phyloP scores from a whole-genome alignment of 805 yeast genomes.

The Metschnikowia cubensis region DNA sequence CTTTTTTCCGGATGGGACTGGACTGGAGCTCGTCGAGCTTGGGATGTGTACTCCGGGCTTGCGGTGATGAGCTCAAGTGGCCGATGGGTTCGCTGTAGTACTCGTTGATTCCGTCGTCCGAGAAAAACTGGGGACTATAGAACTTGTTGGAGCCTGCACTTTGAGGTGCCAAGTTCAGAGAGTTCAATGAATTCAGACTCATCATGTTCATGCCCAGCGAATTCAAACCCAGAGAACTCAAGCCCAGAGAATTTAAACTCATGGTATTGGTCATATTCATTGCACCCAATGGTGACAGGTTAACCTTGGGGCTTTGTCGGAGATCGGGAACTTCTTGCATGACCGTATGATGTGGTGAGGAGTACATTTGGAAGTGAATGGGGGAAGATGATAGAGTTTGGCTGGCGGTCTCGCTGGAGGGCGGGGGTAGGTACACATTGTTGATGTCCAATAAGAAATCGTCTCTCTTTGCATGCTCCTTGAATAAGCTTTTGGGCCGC shows the following conservation, averaged over 20 bases:
- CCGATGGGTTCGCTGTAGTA: slow-evolving; percentile 13
- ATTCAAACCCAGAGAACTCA: background rate
- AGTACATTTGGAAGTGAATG: slow-evolving; percentile 10
- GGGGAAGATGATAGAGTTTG: slow-evolving; percentile 28
- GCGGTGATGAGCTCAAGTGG: slow-evolving; percentile 22
- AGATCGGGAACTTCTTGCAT: background rate
- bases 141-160: slow-evolving; percentile 21
- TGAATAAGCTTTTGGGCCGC: background rate
- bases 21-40: slow-evolving; percentile 15
- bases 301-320: background rate
- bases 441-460: slow-evolving; percentile 9
- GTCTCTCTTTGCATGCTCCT: background rate
- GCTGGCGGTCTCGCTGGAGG: slow-evolving; percentile 26
- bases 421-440: slow-evolving; percentile 35
- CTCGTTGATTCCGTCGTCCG: slow-evolving; percentile 22
- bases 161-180: too few relatives aligned
- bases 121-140: slow-evolving; percentile 39
- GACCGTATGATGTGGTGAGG: slow-evolving; percentile 25
- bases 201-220: background rate
- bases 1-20: slow-evolving; percentile 27
- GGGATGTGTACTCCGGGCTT: background rate
- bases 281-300: slow-evolving; percentile 12
- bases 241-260: background rate
- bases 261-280: background rate
- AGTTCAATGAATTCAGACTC: too few relatives aligned